Evolutionary conservation across 2,329 filamentous ascomycete species (phyloP).

Genomic region (Seiridium cupressi): DNA sequence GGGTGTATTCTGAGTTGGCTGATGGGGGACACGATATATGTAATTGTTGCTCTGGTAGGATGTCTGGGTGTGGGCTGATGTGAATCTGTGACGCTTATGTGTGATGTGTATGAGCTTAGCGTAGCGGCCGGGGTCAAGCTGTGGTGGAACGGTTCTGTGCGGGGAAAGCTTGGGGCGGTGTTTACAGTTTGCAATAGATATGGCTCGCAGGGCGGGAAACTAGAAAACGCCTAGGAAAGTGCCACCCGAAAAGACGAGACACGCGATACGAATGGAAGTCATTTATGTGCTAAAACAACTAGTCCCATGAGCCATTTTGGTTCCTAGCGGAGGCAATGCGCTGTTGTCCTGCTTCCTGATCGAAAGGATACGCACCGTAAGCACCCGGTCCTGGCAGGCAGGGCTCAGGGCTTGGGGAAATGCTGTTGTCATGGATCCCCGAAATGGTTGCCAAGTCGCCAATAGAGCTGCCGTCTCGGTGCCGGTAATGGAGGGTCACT

Average conservation of each 20-base stretch:
- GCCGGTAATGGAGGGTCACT: conserved; percentile 1
- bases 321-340: neutral
- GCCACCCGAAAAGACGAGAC: neutral
- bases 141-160: neutral
- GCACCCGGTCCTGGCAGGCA: neutral
- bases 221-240: neutral
- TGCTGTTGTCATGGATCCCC: neutral
- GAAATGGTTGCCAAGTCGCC: neutral
- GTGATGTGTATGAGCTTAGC: neutral
- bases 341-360: neutral
- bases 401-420: neutral
- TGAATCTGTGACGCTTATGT: conserved; percentile 5
- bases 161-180: conserved; percentile 2
- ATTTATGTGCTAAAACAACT: neutral
- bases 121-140: neutral
- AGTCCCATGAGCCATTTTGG: neutral
- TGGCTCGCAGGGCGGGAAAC: neutral
- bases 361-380: neutral
- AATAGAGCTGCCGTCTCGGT: neutral
- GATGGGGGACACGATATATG: conserved; percentile 1
- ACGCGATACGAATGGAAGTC: neutral
- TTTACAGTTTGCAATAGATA: neutral
- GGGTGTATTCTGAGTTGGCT: neutral
- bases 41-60: neutral
- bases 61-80: neutral